Evolutionary conservation across 306 rosid genomes (phyloP).

Genomic region (Cajanus cajan): DNA sequence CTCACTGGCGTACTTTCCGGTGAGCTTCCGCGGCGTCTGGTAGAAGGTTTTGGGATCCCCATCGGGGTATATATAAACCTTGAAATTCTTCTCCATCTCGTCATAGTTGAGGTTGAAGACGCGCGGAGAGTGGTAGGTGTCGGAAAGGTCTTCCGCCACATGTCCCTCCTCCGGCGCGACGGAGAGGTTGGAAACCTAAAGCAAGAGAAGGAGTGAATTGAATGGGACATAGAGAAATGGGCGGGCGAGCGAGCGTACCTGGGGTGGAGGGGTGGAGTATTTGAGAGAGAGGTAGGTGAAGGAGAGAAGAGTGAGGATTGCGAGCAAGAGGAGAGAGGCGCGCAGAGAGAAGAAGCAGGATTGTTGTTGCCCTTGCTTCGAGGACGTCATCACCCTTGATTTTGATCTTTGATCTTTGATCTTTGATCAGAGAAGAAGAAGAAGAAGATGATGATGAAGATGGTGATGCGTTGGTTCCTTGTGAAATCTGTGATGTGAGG

Average conservation of each 20-base stretch:
- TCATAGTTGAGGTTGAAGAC: conserved; percentile 70
- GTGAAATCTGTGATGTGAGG: conserved; percentile 11
- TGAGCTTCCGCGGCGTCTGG: conserved; percentile 93
- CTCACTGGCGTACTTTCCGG: conserved; percentile 92
- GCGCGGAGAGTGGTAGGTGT: conserved; percentile 68
- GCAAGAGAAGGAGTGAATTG: not conserved
- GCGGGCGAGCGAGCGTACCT: conserved; percentile 32
- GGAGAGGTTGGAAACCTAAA: conserved; percentile 34
- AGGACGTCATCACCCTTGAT: conserved; percentile 45
- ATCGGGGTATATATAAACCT: conserved; percentile 87
- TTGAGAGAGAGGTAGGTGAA: conserved; percentile 74
- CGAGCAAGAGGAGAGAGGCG: conserved; percentile 68
- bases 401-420: not conserved
- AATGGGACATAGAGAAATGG: not conserved
- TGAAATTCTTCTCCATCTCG: conserved; percentile 78
- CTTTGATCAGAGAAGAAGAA: conserved; percentile 12
- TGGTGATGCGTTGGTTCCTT: not conserved
- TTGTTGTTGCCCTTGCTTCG: conserved; percentile 47
- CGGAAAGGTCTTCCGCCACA: conserved; percentile 34
- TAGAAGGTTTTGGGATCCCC: conserved; percentile 90
- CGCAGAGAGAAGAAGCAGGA: conserved; percentile 56
- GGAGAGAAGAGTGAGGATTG: conserved; percentile 69
- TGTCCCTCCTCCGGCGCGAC: not conserved
- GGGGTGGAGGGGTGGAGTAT: conserved; percentile 40
- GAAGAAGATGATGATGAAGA: not conserved